phyloP scores from a whole-genome alignment of 164 flowering plant species.

The Vitis labrusca region DNA sequence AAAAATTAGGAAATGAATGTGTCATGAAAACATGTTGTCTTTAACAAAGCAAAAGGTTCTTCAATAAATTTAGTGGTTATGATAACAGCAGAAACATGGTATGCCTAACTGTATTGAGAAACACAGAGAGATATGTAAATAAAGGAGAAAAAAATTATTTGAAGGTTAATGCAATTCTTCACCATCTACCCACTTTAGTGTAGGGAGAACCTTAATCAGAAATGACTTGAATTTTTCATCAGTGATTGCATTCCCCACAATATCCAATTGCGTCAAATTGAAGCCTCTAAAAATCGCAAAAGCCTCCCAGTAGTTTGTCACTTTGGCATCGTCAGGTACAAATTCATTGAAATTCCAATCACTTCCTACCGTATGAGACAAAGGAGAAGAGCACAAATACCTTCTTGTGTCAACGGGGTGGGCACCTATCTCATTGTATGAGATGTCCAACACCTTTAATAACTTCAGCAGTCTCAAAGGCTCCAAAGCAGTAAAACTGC shows the following conservation, averaged over 20 bases:
- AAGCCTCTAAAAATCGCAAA: slow-evolving; percentile 48
- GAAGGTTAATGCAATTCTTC: slow-evolving; percentile 25
- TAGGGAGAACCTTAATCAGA: slow-evolving; percentile 48
- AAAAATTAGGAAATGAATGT: background rate
- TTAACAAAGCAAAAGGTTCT: background rate
- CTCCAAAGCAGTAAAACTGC: slow-evolving; percentile 71
- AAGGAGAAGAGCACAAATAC: slow-evolving; percentile 72
- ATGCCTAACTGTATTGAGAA: background rate
- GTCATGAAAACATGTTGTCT: background rate
- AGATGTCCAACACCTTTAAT: slow-evolving; percentile 62
- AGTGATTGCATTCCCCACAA: slow-evolving; percentile 57
- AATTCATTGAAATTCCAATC: slow-evolving; percentile 31
- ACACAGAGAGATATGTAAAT: background rate
- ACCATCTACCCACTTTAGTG: slow-evolving; percentile 70
- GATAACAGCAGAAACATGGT: background rate
- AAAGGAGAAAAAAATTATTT: background rate
- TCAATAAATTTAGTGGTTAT: background rate
- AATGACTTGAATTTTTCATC: slow-evolving; percentile 48
- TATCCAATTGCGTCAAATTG: slow-evolving; percentile 62
- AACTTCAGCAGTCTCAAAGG: slow-evolving; percentile 62
- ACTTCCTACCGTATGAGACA: slow-evolving; percentile 44
- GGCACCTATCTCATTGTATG: slow-evolving; percentile 77
- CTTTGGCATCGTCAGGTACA: slow-evolving; percentile 16
- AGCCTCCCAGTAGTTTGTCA: slow-evolving; percentile 60
- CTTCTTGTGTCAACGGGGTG: slow-evolving; percentile 77